phyloP scores from a whole-genome alignment of 352 stramenopile species.

The Poterioochromonas sp. region DNA sequence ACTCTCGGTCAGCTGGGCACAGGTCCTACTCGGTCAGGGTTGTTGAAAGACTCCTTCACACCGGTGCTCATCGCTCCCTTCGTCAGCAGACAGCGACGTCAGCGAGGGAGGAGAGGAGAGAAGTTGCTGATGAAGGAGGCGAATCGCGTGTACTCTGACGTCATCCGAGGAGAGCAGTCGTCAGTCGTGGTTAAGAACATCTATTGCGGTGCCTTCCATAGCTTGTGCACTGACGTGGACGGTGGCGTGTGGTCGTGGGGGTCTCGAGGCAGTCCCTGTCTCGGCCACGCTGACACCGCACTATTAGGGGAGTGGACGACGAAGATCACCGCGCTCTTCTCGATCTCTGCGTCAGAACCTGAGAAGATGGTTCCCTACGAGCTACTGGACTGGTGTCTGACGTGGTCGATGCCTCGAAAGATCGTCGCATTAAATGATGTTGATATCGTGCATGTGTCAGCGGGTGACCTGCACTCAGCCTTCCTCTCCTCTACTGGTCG shows the following conservation, averaged over 20 bases:
- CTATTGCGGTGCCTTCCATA: constrained; percentile 18
- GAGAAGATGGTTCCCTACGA: constrained; percentile 28
- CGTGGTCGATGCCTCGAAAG: constrained; percentile 28
- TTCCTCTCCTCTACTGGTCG: background rate
- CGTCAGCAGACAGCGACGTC: background rate
- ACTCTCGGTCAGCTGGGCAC: constrained; percentile 17
- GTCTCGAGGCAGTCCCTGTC: background rate
- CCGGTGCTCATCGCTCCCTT: constrained; percentile 25
- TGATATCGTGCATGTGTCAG: constrained; percentile 7
- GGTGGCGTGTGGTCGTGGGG: constrained; percentile 9
- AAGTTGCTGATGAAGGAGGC: background rate
- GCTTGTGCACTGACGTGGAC: background rate
- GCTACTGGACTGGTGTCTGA: constrained; percentile 23
- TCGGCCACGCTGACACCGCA: background rate
- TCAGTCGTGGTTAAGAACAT: background rate
- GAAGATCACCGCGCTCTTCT: background rate
- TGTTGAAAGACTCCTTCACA: background rate
- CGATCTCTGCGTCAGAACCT: background rate
- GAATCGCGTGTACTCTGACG: background rate
- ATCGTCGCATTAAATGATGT: background rate
- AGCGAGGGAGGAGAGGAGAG: background rate
- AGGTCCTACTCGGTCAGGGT: background rate
- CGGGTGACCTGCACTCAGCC: background rate
- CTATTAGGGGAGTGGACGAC: background rate
- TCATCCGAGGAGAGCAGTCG: background rate